Evolutionary conservation across 768 basidiomycete species (phyloP).

Genomic region (Cantharellus anzutake): DNA sequence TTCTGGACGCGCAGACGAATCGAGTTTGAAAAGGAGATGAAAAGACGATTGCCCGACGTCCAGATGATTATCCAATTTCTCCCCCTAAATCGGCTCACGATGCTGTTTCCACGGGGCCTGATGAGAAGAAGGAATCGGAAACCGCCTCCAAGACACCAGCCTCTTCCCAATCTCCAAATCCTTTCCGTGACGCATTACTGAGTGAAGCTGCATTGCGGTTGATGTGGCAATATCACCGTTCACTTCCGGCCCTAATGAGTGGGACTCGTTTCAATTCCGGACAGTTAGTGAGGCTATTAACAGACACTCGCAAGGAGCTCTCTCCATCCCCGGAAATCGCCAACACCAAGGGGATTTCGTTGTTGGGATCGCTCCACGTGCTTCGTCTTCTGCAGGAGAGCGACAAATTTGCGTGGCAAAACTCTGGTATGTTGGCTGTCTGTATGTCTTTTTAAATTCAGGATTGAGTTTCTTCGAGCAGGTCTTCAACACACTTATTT

Average conservation of each 20-base stretch:
- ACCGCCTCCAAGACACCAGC: too few relatives aligned
- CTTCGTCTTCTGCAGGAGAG: constrained; percentile 53
- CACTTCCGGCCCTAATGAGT: constrained; percentile 49
- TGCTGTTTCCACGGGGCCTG: background rate
- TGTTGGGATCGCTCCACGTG: constrained; percentile 47
- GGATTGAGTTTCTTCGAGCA: constrained; percentile 44
- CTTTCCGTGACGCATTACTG: constrained; percentile 37
- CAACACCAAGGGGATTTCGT: constrained; percentile 10
- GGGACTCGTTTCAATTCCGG: constrained; percentile 78
- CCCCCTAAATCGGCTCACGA: constrained; percentile 19
- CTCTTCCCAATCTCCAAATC: constrained; percentile 38
- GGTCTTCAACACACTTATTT: constrained; percentile 44
- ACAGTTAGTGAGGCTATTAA: constrained; percentile 41
- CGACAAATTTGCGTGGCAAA: constrained; percentile 66
- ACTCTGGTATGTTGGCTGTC: constrained; percentile 30
- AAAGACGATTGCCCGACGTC: constrained; percentile 68
- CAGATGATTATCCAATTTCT: constrained; percentile 71
- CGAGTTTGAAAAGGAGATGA: constrained; percentile 56
- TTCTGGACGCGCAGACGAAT: constrained; percentile 47
- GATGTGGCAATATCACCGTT: constrained; percentile 69
- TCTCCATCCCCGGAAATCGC: background rate
- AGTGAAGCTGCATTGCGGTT: constrained; percentile 66
- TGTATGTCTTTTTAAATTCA: constrained; percentile 11
- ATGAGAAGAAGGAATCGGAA: constrained; percentile 7
- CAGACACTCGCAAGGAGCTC: background rate